A percentile compares a stretch with the other conserved stretches of the same genome.
These are phyloP conservation scores for Conticribra guillardii DNA, from an alignment of 108 stramenopile genomes.

Conservation along the genomic window DNA sequence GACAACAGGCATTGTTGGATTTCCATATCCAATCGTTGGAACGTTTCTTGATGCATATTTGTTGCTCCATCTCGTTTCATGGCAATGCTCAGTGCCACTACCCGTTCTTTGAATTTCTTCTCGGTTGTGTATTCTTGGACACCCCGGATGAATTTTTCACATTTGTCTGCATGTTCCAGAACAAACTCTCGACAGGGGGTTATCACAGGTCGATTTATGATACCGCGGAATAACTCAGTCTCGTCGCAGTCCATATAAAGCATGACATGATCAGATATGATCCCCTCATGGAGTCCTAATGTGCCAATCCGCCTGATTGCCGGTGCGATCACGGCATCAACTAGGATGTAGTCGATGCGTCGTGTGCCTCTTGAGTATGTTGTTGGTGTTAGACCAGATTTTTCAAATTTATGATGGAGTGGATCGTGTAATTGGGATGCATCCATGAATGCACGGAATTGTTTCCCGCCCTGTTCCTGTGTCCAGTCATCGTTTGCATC, in stretches of 20 bases:
- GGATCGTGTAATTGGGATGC: neutral
- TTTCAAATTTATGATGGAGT: neutral
- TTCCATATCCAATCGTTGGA: too few relatives aligned
- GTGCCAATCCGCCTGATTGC: slow-evolving; percentile 11
- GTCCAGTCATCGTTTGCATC: slow-evolving; percentile 16
- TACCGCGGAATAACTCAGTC: neutral
- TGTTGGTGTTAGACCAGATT: neutral
- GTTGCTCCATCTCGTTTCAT: neutral
- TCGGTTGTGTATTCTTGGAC: too few relatives aligned
- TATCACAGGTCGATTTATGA: slow-evolving; percentile 6
- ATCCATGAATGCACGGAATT: neutral
- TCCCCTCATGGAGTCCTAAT: slow-evolving; percentile 6
- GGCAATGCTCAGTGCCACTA: neutral
- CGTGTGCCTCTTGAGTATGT: neutral
- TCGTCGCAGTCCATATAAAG: too few relatives aligned
- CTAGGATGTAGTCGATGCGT: slow-evolving; percentile 5
- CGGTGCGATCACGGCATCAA: neutral
- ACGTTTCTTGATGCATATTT: too few relatives aligned
- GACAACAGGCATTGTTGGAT: too few relatives aligned
- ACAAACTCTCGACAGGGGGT: neutral
- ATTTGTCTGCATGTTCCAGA: slow-evolving; percentile 13
- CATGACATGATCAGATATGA: too few relatives aligned
- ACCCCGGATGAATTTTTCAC: neutral
- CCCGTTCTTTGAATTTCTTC: neutral
- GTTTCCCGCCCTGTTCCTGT: neutral